phyloP scores from a whole-genome alignment of 164 flowering plant genomes.

The Vitis labrusca region DNA sequence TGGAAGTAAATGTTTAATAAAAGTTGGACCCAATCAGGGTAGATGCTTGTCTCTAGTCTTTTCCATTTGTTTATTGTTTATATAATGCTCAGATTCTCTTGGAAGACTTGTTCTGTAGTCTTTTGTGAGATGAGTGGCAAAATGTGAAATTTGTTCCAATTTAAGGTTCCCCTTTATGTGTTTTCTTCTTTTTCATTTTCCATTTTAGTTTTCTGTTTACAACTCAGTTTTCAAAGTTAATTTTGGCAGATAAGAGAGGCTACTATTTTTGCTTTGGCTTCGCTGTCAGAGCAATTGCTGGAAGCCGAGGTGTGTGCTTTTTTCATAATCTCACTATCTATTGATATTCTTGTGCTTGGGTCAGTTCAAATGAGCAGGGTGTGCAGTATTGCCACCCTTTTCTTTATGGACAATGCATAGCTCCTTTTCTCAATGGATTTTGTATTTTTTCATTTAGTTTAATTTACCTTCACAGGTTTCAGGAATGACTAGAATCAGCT shows the following conservation, averaged over 20 bases:
- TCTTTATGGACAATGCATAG: neutral
- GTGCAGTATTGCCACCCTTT: neutral
- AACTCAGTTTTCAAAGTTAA: neutral
- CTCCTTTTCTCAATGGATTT: no score
- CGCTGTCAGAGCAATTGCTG: slow-evolving; percentile 74
- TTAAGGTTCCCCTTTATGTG: neutral
- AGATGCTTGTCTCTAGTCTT: no score
- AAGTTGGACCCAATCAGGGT: no score
- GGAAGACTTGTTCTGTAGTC: no score
- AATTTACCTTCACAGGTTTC: slow-evolving; percentile 42
- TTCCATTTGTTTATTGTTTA: no score
- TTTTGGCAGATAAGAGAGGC: slow-evolving; percentile 82
- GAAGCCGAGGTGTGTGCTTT: slow-evolving; percentile 60
- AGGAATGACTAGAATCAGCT: slow-evolving; percentile 26
- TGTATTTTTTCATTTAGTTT: neutral
- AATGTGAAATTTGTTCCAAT: no score
- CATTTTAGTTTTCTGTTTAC: slow-evolving; percentile 1
- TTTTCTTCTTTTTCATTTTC: neutral
- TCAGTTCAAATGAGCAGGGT: neutral
- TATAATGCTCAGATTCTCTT: no score
- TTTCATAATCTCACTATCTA: neutral
- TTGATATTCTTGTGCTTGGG: neutral
- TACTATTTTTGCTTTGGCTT: slow-evolving; percentile 68
- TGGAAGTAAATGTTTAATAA: no score
- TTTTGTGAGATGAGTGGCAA: no score